Percentiles rank a stretch among this genome's conserved stretches.
Evolutionary conservation across 768 basidiomycete genomes (phyloP).

Genomic region (Leccinum fibrillosum): DNA sequence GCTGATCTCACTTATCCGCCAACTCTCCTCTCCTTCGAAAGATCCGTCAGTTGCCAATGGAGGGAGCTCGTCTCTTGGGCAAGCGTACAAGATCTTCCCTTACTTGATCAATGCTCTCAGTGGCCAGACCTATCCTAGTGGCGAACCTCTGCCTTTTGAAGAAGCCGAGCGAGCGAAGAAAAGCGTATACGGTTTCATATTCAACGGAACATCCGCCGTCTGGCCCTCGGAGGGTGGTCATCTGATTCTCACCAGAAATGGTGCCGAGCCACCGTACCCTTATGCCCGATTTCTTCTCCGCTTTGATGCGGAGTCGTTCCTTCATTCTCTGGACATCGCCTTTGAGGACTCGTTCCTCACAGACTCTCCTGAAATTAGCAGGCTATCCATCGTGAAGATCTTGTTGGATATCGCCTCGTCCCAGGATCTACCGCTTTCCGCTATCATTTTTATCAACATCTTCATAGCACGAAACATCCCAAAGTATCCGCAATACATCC

Average conservation of each 20-base stretch:
- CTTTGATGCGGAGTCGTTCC: constrained; percentile 91
- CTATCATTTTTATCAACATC: constrained; percentile 85
- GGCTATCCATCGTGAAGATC: constrained; percentile 80
- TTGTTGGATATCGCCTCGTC: constrained; percentile 72
- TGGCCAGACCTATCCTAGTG: constrained; percentile 85
- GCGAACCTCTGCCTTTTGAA: constrained; percentile 59
- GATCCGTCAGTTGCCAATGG: constrained; percentile 4
- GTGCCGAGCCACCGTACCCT: constrained; percentile 82
- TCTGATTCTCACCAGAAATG: constrained; percentile 71
- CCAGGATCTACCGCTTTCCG: constrained; percentile 51
- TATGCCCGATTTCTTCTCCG: constrained; percentile 80
- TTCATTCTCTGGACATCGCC: constrained; percentile 90
- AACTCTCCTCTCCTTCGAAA: constrained; percentile 16
- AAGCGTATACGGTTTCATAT: constrained; percentile 78
- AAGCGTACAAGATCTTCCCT: constrained; percentile 90
- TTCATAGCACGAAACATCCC: constrained; percentile 96
- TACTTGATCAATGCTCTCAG: constrained; percentile 80
- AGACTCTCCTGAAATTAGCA: constrained; percentile 58
- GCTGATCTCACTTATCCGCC: constrained; percentile 71
- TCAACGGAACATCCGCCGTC: constrained; percentile 71
- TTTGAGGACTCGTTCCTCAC: constrained; percentile 94
- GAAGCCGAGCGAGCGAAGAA: constrained; percentile 69
- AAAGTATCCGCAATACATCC: constrained; percentile 88
- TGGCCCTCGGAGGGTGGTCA: constrained; percentile 81
- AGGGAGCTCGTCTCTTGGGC: constrained; percentile 39